phyloP scores from a whole-genome alignment of 176 grass and related monocot genomes.

The Eleusine indica region DNA sequence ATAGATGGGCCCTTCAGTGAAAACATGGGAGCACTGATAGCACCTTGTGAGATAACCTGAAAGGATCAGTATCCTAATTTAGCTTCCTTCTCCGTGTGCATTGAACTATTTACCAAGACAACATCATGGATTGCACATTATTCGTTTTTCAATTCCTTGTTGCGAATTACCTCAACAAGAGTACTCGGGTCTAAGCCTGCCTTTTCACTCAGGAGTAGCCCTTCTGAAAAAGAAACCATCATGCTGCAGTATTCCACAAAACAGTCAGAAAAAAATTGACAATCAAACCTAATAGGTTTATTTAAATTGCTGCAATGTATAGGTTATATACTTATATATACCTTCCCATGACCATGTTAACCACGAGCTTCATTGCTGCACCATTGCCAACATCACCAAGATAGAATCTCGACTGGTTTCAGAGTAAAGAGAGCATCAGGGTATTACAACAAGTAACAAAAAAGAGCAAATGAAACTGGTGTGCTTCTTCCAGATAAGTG shows the following conservation, averaged over 20 bases:
- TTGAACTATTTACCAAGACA: neutral
- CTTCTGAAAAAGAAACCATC: conserved; percentile 96
- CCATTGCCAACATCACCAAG: conserved; percentile 86
- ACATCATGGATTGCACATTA: neutral
- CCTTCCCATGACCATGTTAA: conserved; percentile 99
- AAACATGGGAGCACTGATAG: conserved; percentile 90
- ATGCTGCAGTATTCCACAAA: conserved; percentile 61
- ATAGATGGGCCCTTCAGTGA: conserved; percentile 88
- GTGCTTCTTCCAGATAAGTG: conserved; percentile 12
- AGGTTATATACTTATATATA: conserved; percentile 3
- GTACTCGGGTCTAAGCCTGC: conserved; percentile 75
- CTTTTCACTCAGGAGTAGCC: conserved; percentile 82
- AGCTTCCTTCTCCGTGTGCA: neutral
- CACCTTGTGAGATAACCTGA: conserved; percentile 92
- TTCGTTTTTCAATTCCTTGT: conserved; percentile 9
- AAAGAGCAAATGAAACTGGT: neutral
- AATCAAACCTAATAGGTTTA: neutral
- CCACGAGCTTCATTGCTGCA: conserved; percentile 91
- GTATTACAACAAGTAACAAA: neutral
- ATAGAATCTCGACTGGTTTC: conserved; percentile 77
- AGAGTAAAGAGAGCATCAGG: conserved; percentile 36
- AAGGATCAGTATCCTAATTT: conserved; percentile 28
- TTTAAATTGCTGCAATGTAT: neutral
- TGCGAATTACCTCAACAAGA: conserved; percentile 65
- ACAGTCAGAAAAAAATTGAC: conserved; percentile 20